Evolutionary conservation across 352 stramenopile species (phyloP), one percentile per base, ranked within the genome.

Genomic region (Globisporangium acanthophoron): DNA sequence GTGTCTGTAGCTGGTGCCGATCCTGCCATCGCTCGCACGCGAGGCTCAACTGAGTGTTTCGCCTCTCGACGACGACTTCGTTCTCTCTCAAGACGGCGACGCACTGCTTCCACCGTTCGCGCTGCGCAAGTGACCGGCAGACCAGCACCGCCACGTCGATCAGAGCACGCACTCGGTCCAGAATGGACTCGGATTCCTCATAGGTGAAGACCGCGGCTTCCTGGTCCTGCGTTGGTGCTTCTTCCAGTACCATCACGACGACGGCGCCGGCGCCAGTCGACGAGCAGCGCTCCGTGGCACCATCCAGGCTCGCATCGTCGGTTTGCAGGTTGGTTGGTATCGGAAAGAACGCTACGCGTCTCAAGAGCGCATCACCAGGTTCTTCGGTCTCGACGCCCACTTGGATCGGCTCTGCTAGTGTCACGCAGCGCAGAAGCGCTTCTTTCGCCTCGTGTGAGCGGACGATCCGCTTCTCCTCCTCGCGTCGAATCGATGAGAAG

Each of bases 381-480:
- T 11, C 4, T 2, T 11, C 12, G 13, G 9, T 43, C 37, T 16
- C 4, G 37, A 43, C 16, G 0, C 3, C 16, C 37, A 18, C 5
- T 18, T 47, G 16, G 48, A 54, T 49, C 44, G 24, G n/a, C 39
- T 61, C 35, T 16, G 7, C 24, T 41, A 45, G 18, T 37, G 51
- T 43, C 8, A 29, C 24, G 18, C 48, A 62, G 9, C 15, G 31
- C n/a, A n/a, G 20, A 18, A 56, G 41, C 39, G 56, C 48, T 3
- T 62, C 48, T 51, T 44, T 46, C 18, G 54, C n/a, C 8, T 52
- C 39, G 20, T 55, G 3, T 8, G 56, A 62, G 33, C 48, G 39
- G 33, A 56, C 3, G 27, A 45, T 12, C 9, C 37, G 11, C 20
- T 50, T 37, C 35, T 56, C 48, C 16, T 44, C n/a, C 0, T 50